Base-by-base conservation (phyloP, 352 stramenopile species). In the Albugo candida region DNA sequence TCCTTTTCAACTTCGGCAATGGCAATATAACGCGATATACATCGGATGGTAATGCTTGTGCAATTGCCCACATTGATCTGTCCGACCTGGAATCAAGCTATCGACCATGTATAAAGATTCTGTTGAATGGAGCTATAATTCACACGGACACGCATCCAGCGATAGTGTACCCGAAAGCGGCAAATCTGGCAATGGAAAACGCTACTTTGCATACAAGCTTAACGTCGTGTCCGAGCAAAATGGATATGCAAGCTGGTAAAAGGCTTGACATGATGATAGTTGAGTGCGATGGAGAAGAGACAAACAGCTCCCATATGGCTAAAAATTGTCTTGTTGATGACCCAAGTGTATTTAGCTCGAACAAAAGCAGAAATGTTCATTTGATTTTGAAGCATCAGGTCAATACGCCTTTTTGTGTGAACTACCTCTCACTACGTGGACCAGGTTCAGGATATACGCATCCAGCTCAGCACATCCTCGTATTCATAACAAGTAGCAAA, bases 391-490 rank as follows among this genome's bases (percentile, higher is more conserved):
- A 76, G 18, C 79, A 92, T 49, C 66, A 81, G 17, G 19, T 84
- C 1, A 66, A 92, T 45, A 87, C 76, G 5, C 76, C 74, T 1
- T 88, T 92, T 49, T 85, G 71, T 24, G 40, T 85, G 5, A 85
- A 61, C 36, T 86, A 80, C 45, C 43, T 81, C n/a, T 77, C 52
- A 18, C 53, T 88, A 5, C 76, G 79, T 44, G 74, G 76, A 4
- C 76, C 79, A 13, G 76, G 79, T 11, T 64, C 70, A 24, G 74
- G 77, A 12, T 92, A 87, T 45, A 88, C 79, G 1, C 86, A 73
- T 35, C 77, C 79, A 16, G 51, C 81, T 42, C 67, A 65, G 12
- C 67, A 65, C 48, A 75, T 63, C 1, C 36, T 69, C 17, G 56
- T 88, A 17, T 92, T 92, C 54, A 51, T 89, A 8, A 81, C 61